A percentile compares a stretch with the other conserved stretches of the same genome.
Conservation (phyloP, 1,139 yeast genomes). For the Hyphopichia burtonii region DNA sequence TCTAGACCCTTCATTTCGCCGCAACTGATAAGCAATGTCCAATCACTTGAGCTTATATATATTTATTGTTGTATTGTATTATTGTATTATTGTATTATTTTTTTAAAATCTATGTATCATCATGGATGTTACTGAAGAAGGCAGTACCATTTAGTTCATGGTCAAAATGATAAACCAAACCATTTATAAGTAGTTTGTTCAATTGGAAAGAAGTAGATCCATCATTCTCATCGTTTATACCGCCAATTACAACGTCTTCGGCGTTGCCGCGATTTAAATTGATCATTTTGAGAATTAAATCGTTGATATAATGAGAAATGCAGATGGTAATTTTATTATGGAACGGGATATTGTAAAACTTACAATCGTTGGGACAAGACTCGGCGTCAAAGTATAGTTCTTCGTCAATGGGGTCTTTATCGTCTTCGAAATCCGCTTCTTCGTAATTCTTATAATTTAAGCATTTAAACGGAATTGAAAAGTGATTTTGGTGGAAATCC, state of each 20-base stretch:
- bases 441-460: slow-evolving; percentile 32
- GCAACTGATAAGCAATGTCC: not conserved
- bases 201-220: slow-evolving; percentile 28
- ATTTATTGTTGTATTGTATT: no score
- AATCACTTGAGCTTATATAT: no score
- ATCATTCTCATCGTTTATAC: slow-evolving; percentile 30
- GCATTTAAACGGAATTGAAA: slow-evolving; percentile 36
- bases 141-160: slow-evolving; percentile 45
- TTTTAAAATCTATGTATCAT: slow-evolving; percentile 7
- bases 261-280: slow-evolving; percentile 45
- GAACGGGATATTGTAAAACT: slow-evolving; percentile 8
- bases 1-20: not conserved
- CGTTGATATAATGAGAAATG: slow-evolving; percentile 36
- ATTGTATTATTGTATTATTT: no score
- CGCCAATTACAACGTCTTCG: slow-evolving; percentile 32
- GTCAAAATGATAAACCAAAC: slow-evolving; percentile 36
- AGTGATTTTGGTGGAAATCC: slow-evolving; percentile 37
- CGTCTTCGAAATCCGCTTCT: slow-evolving; percentile 42
- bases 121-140: slow-evolving; percentile 29
- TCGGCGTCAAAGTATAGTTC: slow-evolving; percentile 28
- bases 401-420: slow-evolving; percentile 14
- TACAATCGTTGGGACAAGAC: slow-evolving; percentile 16
- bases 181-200: slow-evolving; percentile 31
- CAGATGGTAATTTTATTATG: slow-evolving; percentile 18
- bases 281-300: slow-evolving; percentile 27